Evolutionary conservation across 768 basidiomycete genomes (phyloP).

Genomic region (button mushroom (Agaricus bisporus)): DNA sequence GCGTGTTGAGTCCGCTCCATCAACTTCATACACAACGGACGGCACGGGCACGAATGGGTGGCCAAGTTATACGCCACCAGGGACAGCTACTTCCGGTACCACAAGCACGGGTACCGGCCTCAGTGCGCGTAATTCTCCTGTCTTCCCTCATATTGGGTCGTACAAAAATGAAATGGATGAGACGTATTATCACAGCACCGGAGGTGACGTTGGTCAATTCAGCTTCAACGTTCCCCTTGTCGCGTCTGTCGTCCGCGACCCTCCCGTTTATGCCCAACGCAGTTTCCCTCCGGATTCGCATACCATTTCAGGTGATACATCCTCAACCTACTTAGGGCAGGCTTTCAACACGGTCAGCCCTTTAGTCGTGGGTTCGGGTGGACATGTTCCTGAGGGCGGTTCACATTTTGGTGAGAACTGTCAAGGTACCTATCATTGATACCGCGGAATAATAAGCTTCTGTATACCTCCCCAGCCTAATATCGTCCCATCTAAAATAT

Average conservation of each 20-base stretch:
- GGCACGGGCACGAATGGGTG: constrained; percentile 45
- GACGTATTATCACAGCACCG: constrained; percentile 32
- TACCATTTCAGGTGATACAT: constrained; percentile 15
- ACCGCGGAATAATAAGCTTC: neutral
- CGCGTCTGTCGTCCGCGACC: constrained; percentile 22
- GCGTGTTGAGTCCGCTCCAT: constrained; percentile 47
- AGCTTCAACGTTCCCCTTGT: constrained; percentile 36
- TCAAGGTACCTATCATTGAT: constrained; percentile 29
- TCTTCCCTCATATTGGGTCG: constrained; percentile 30
- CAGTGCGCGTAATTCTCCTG: constrained; percentile 36
- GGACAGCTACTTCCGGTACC: constrained; percentile 46
- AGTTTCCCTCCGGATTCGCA: constrained; percentile 20
- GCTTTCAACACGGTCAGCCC: constrained; percentile 18
- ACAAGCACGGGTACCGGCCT: constrained; percentile 37
- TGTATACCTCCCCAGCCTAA: neutral
- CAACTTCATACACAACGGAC: constrained; percentile 42
- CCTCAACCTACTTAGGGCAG: constrained; percentile 8
- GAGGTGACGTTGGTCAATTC: constrained; percentile 46
- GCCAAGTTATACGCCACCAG: constrained; percentile 59
- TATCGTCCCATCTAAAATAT: neutral
- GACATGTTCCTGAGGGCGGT: constrained; percentile 32
- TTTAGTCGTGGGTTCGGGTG: constrained; percentile 25
- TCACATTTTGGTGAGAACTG: constrained; percentile 41
- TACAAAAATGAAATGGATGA: constrained; percentile 33
- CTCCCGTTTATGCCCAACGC: constrained; percentile 23